Evolutionary conservation across 1,284 basidiomycete genomes (phyloP).

Genomic region (Pseudozyma thailandica): DNA sequence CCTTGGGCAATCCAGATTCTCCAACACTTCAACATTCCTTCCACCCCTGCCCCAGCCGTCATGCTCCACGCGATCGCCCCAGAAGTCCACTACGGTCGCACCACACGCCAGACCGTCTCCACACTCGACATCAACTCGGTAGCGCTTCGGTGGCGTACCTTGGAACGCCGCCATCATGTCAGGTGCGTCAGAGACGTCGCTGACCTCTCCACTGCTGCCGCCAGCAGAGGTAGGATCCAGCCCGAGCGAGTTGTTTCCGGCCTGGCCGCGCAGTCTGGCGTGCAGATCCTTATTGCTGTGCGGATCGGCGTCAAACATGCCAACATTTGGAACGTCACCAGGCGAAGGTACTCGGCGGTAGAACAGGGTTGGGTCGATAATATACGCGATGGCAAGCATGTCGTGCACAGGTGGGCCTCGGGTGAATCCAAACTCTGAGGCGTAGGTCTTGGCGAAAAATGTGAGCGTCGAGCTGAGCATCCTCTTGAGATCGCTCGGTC

Average conservation of each 20-base stretch:
- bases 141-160: conserved; percentile 43
- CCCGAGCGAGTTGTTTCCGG: conserved; percentile 19
- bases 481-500: conserved; percentile 39
- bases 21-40: conserved; percentile 56
- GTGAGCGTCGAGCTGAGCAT: conserved; percentile 55
- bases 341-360: conserved; percentile 41
- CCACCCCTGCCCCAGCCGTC: conserved; percentile 57
- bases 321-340: conserved; percentile 29
- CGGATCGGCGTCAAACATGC: conserved; percentile 38
- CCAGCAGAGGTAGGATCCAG: conserved; percentile 10
- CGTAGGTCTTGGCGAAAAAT: conserved; percentile 56
- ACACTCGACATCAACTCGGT: conserved; percentile 55
- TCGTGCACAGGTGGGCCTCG: conserved; percentile 62
- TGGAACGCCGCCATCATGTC: background rate
- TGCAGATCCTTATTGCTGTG: conserved; percentile 36
- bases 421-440: conserved; percentile 55
- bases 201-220: conserved; percentile 14
- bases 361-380: conserved; percentile 60
- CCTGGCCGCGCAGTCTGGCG: background rate
- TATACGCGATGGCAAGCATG: conserved; percentile 59
- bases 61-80: conserved; percentile 41
- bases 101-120: conserved; percentile 46
- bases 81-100: conserved; percentile 62
- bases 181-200: conserved; percentile 9
- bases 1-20: conserved; percentile 48